These are phyloP conservation scores for Polychaeton citri DNA, from an alignment of 2,329 filamentous ascomycete species.

Conservation along the genomic window DNA sequence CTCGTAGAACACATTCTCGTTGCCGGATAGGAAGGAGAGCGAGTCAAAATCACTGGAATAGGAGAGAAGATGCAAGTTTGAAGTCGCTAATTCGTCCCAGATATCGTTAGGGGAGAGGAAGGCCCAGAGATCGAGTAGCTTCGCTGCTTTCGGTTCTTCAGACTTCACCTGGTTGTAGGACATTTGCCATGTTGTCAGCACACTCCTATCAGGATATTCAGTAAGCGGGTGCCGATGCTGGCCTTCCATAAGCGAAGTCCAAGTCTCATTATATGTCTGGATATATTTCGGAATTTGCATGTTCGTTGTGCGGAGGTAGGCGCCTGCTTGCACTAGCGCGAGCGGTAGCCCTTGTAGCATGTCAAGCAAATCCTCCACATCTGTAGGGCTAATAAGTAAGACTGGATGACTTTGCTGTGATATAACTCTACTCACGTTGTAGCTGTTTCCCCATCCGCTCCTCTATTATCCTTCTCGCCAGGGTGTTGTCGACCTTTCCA, in stretches of 20 bases:
- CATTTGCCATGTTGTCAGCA: constrained; percentile 22
- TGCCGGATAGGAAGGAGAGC: too few relatives aligned
- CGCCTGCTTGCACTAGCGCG: constrained; percentile 12
- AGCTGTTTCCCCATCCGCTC: background rate
- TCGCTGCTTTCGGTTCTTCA: constrained; percentile 10
- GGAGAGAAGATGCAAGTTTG: too few relatives aligned
- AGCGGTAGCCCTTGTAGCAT: constrained; percentile 10
- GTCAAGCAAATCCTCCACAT: background rate
- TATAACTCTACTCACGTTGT: too few relatives aligned
- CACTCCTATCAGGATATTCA: constrained; percentile 5
- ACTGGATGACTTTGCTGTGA: too few relatives aligned
- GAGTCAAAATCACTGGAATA: too few relatives aligned
- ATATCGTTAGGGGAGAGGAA: constrained; percentile 15
- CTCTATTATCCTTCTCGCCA: background rate
- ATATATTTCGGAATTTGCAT: constrained; percentile 2
- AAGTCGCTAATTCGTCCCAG: constrained; percentile 13
- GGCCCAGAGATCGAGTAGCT: constrained; percentile 18
- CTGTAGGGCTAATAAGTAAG: too few relatives aligned
- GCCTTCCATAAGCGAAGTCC: constrained; percentile 3
- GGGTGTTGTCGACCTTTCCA: background rate
- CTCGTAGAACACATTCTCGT: too few relatives aligned
- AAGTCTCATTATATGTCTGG: constrained; percentile 4
- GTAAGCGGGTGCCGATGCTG: constrained; percentile 3
- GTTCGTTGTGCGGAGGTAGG: constrained; percentile 9
- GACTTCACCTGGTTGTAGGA: constrained; percentile 16